Percentiles rank a stretch among this genome's conserved stretches.
Evolutionary conservation across 768 basidiomycete species (phyloP).

Genomic region (Termitomyces sp.): DNA sequence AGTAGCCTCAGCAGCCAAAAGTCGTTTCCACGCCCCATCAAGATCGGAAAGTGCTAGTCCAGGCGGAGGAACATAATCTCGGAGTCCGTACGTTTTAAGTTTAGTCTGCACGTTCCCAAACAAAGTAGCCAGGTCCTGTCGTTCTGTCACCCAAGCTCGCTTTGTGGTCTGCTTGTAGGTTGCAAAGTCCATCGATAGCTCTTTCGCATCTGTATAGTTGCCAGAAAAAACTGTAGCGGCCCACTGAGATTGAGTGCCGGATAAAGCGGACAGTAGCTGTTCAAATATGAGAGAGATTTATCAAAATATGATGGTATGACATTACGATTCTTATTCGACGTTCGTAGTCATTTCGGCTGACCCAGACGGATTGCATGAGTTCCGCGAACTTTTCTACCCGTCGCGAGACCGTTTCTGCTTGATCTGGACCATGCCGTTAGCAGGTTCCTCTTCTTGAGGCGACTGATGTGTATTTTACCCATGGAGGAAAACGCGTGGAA

Average conservation of each 20-base stretch:
- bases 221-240: conserved; percentile 55
- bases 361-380: conserved; percentile 90
- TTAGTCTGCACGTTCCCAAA: conserved; percentile 95
- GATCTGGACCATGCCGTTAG: conserved; percentile 47
- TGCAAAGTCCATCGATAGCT: conserved; percentile 64
- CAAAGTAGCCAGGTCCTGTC: conserved; percentile 80
- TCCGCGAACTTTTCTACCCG: conserved; percentile 95
- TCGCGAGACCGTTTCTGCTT: conserved; percentile 89
- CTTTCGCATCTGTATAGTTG: conserved; percentile 78
- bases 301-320: not conserved
- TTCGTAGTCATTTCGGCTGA: conserved; percentile 88
- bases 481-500: conserved; percentile 98
- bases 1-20: conserved; percentile 70
- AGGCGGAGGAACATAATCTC: conserved; percentile 73
- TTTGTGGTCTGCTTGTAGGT: conserved; percentile 84
- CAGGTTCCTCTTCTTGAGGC: not conserved
- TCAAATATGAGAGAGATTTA: not conserved
- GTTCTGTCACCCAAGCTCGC: conserved; percentile 83
- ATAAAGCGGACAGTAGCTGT: conserved; percentile 63
- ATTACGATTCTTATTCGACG: conserved; percentile 68
- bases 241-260: conserved; percentile 69
- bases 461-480: conserved; percentile 42
- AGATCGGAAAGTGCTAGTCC: conserved; percentile 71
- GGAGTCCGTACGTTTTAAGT: conserved; percentile 81
- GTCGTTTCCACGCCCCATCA: conserved; percentile 67